Evolutionary conservation across 768 basidiomycete species (phyloP).

Genomic region (Glaciozyma martinii): DNA sequence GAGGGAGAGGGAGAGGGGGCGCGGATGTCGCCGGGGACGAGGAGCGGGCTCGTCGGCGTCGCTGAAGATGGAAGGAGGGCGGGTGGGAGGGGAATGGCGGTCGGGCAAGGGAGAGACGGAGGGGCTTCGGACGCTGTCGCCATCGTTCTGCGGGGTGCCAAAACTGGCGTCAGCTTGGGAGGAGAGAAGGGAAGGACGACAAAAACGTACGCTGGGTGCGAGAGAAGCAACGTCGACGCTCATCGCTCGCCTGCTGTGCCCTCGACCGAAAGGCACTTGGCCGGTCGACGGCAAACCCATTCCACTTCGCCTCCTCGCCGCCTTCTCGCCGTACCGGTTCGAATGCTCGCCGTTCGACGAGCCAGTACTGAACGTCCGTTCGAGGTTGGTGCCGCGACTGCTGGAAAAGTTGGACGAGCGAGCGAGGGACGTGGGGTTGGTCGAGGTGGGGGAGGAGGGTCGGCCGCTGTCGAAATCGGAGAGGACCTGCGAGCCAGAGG

Average conservation of each 20-base stretch:
- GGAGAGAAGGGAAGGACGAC: background rate
- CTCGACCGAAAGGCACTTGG: conserved; percentile 9
- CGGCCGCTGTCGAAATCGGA: conserved; percentile 11
- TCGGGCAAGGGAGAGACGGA: background rate
- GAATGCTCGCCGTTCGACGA: background rate
- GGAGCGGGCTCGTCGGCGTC: conserved; percentile 8
- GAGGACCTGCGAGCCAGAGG: conserved; percentile 2
- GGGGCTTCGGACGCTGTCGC: background rate
- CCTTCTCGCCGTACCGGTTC: background rate
- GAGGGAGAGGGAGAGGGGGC: conserved; percentile 24
- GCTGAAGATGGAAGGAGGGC: conserved; percentile 9
- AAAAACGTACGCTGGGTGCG: background rate
- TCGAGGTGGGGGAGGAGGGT: conserved; percentile 7
- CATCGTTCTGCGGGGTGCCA: background rate
- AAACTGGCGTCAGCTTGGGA: background rate
- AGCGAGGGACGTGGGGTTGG: background rate
- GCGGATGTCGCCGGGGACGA: conserved; percentile 15
- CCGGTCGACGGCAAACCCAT: background rate
- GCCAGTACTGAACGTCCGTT: background rate
- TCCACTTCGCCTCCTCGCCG: background rate
- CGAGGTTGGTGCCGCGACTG: conserved; percentile 8
- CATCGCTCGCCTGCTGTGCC: conserved; percentile 16
- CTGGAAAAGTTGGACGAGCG: conserved; percentile 3
- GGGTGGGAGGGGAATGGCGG: conserved; percentile 1
- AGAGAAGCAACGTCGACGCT: conserved; percentile 19